Percentiles rank a stretch among this genome's conserved stretches.
Conservation (phyloP, 192 early-diverging fungal species). For the Polychytrium aggregatum region DNA sequence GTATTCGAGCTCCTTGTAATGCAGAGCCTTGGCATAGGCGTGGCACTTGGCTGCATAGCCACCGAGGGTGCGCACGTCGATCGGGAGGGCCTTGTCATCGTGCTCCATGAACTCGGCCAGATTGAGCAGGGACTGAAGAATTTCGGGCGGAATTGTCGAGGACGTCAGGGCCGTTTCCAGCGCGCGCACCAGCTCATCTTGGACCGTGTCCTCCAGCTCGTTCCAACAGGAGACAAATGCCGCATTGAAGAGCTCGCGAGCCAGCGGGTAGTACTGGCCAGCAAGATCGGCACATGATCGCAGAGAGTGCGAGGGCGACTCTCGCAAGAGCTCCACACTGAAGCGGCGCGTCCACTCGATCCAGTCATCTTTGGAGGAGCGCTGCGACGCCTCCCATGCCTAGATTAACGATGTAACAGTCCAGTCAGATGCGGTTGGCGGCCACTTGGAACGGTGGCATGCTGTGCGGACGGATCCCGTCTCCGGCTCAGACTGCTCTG, state of each 20-base stretch:
- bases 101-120: slow-evolving; percentile 89
- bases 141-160: slow-evolving; percentile 63
- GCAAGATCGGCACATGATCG: slow-evolving; percentile 68
- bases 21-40: slow-evolving; percentile 80
- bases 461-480: no score
- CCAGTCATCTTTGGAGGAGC: slow-evolving; percentile 80
- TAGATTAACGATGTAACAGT: no score
- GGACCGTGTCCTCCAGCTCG: slow-evolving; percentile 62
- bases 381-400: slow-evolving; percentile 65
- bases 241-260: slow-evolving; percentile 74
- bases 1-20: slow-evolving; percentile 83
- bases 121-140: slow-evolving; percentile 69
- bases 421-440: no score
- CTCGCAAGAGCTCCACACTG: slow-evolving; percentile 68
- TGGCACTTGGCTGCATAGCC: slow-evolving; percentile 73
- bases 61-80: slow-evolving; percentile 67
- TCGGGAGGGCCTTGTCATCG: slow-evolving; percentile 73
- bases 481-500: no score
- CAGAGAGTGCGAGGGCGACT: slow-evolving; percentile 77
- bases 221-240: slow-evolving; percentile 85
- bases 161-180: slow-evolving; percentile 60
- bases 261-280: slow-evolving; percentile 49
- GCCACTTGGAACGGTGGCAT: no score
- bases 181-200: slow-evolving; percentile 59
- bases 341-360: slow-evolving; percentile 73